phyloP scores from a whole-genome alignment of 2,329 filamentous ascomycete species.

The Fusarium vanettenii region DNA sequence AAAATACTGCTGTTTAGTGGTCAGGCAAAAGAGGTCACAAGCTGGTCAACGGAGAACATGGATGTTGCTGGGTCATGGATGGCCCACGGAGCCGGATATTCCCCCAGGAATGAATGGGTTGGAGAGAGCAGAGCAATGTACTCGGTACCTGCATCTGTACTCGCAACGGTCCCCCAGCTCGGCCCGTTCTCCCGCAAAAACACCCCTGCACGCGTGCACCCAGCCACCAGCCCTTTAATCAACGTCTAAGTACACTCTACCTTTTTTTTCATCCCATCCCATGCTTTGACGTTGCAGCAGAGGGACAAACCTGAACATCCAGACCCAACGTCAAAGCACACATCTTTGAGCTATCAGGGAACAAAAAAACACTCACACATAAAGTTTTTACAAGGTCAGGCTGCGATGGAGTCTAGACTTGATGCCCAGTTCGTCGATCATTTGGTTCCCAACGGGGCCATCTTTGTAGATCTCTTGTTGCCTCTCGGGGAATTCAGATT shows the following conservation, averaged over 20 bases:
- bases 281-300: conserved; percentile 26
- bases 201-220: not conserved
- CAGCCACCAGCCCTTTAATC: conserved; percentile 22
- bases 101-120: not conserved
- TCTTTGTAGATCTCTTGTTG: conserved; percentile 9
- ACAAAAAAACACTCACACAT: not conserved
- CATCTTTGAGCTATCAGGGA: not conserved
- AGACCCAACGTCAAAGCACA: conserved; percentile 19
- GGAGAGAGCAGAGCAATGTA: conserved; percentile 7
- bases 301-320: not conserved
- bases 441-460: not conserved
- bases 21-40: not conserved
- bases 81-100: conserved; percentile 16
- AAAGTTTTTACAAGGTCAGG: conserved; percentile 2
- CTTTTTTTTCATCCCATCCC: conserved; percentile 8
- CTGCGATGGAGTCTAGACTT: conserved; percentile 13
- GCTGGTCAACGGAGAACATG: not conserved
- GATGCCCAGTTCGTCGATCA: conserved; percentile 37
- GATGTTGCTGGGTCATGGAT: conserved; percentile 15
- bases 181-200: conserved; percentile 13
- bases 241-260: conserved; percentile 24
- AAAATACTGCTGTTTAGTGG: not conserved
- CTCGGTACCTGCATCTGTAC: conserved; percentile 24
- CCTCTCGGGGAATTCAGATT: not conserved
- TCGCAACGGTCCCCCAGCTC: conserved; percentile 23